Percentiles rank a stretch among this genome's conserved stretches.
Conservation (phyloP, 1,284 basidiomycete genomes). For the Heterobasidion parviporum region DNA sequence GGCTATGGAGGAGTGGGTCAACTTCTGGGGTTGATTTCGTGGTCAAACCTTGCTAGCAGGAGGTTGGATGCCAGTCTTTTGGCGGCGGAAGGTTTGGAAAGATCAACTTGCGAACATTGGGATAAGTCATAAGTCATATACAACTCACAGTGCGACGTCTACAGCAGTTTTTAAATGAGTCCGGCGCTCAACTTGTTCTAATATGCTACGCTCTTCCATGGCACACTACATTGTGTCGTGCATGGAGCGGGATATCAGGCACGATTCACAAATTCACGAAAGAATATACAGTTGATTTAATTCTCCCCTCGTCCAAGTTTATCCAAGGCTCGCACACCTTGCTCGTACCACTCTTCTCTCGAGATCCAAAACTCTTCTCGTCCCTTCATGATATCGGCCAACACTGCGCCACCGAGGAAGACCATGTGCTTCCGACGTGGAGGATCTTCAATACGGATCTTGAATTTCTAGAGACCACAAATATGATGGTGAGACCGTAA, state of each 20-base stretch:
- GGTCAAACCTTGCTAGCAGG: no score
- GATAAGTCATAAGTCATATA: no score
- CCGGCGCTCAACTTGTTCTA: no score
- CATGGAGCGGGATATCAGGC: not conserved
- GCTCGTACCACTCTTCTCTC: slow-evolving; percentile 89
- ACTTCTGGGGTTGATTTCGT: slow-evolving; percentile 26
- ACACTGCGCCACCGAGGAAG: slow-evolving; percentile 93
- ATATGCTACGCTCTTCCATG: no score
- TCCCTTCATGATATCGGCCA: slow-evolving; percentile 98
- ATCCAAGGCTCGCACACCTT: slow-evolving; percentile 75
- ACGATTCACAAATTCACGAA: not conserved
- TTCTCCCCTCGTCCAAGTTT: slow-evolving; percentile 71
- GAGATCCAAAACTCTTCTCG: slow-evolving; percentile 94
- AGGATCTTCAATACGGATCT: slow-evolving; percentile 97
- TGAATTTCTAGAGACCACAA: slow-evolving; percentile 77
- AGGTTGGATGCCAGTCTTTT: no score
- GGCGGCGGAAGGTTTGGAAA: no score
- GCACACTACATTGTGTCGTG: no score
- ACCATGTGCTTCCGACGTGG: slow-evolving; percentile 99
- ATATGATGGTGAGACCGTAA: no score
- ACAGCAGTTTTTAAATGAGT: no score
- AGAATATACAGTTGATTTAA: slow-evolving; percentile 12
- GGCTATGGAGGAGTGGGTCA: slow-evolving; percentile 28
- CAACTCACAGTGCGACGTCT: no score
- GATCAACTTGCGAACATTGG: no score